Evolutionary conservation across 345 rosid genomes (phyloP).

Genomic region (Schrenkiella parvula): DNA sequence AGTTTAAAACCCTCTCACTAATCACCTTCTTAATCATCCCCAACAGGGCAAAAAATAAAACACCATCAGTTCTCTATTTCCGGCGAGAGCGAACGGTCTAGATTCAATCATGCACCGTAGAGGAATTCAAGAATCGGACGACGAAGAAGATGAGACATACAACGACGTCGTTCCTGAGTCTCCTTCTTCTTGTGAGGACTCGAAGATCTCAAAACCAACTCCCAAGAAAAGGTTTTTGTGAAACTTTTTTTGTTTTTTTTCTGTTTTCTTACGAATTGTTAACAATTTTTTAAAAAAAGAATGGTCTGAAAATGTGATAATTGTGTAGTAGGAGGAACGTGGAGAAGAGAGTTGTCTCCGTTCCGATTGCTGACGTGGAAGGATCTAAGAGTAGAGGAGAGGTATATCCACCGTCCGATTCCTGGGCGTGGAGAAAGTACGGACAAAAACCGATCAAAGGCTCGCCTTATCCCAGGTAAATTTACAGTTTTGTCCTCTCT

Average conservation of each 20-base stretch:
- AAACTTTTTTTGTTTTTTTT: neutral
- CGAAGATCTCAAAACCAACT: conserved; percentile 39
- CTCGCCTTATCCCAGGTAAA: conserved; percentile 71
- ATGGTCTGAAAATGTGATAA: conserved; percentile 22
- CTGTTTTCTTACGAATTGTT: neutral
- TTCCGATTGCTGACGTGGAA: conserved; percentile 59
- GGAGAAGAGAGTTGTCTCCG: conserved; percentile 62
- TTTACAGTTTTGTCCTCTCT: conserved; percentile 15
- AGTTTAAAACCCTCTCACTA: conserved; percentile 38
- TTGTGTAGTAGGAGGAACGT: conserved; percentile 39
- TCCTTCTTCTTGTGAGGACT: conserved; percentile 48
- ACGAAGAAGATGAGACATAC: conserved; percentile 34
- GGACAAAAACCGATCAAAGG: conserved; percentile 90
- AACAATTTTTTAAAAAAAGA: neutral
- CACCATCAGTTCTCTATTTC: neutral
- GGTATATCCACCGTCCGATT: conserved; percentile 67
- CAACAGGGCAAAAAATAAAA: neutral
- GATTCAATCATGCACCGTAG: conserved; percentile 30
- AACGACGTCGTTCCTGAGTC: conserved; percentile 40
- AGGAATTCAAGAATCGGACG: conserved; percentile 32
- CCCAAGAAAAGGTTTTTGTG: conserved; percentile 49
- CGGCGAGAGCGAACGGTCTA: conserved; percentile 1
- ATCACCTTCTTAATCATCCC: conserved; percentile 31
- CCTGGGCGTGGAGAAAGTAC: conserved; percentile 87
- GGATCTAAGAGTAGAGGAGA: conserved; percentile 55